Conservation (phyloP, 2,329 filamentous ascomycete genomes). For the Ophiostoma tasmaniense region DNA sequence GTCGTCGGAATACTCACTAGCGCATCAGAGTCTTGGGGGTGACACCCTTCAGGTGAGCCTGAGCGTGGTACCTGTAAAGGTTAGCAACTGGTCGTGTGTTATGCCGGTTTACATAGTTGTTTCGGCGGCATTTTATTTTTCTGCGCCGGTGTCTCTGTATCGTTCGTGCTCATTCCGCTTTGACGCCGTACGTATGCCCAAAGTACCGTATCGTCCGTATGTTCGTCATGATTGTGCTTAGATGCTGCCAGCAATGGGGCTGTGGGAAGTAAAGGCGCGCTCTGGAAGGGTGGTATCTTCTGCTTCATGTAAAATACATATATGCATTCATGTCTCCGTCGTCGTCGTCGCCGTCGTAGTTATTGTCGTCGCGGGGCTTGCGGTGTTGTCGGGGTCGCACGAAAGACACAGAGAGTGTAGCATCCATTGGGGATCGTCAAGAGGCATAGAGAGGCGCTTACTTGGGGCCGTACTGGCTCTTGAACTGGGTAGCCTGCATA, state of each 20-base stretch:
- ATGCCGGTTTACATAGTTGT: neutral
- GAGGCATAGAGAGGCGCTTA: constrained; percentile 34
- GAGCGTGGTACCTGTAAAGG: constrained; percentile 46
- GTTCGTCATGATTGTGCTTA: neutral
- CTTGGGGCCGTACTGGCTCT: constrained; percentile 59
- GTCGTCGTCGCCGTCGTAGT: neutral
- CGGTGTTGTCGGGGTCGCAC: neutral
- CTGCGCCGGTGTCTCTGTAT: neutral
- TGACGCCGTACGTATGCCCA: neutral
- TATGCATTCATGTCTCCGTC: neutral
- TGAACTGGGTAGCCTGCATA: constrained; percentile 44
- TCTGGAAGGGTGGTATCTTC: neutral
- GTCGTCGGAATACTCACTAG: constrained; percentile 12
- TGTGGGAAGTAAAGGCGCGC: neutral
- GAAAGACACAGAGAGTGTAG: neutral
- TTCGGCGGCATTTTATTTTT: neutral
- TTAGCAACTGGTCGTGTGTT: neutral
- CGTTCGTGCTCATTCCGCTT: neutral
- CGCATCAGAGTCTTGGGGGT: constrained; percentile 33
- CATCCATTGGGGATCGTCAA: neutral
- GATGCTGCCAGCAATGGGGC: neutral
- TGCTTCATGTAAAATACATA: no score
- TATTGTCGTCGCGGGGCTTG: neutral
- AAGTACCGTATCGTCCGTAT: neutral
- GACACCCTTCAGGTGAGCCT: constrained; percentile 47